Percentiles rank a stretch among this genome's conserved stretches.
Evolutionary conservation across 805 yeast genomes (phyloP).

Genomic region (Maudiozyma bulderi): DNA sequence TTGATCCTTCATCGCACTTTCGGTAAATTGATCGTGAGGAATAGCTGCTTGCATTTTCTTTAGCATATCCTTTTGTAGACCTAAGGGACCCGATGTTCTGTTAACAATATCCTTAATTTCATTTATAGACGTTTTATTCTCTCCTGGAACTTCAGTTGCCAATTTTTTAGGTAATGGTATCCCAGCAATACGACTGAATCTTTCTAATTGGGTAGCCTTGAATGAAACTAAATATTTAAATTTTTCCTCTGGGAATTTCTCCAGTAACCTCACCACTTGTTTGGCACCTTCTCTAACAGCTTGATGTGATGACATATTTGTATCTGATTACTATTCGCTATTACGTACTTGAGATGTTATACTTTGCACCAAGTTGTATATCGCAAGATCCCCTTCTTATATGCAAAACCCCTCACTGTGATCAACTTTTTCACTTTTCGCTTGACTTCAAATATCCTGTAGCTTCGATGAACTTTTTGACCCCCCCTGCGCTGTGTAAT

Average conservation of each 20-base stretch:
- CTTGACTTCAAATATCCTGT: too few species aligned
- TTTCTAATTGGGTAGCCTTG: conserved; percentile 53
- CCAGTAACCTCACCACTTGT: conserved; percentile 47
- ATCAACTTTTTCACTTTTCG: too few species aligned
- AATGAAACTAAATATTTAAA: conserved; percentile 61
- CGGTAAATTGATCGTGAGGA: conserved; percentile 42
- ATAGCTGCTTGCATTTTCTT: conserved; percentile 34
- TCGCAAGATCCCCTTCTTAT: too few species aligned
- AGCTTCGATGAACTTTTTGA: too few species aligned
- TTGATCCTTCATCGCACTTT: conserved; percentile 42
- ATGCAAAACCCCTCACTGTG: too few species aligned
- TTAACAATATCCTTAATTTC: conserved; percentile 32
- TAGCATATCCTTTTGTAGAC: conserved; percentile 39
- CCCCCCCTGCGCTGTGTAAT: too few species aligned
- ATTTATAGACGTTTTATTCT: conserved; percentile 31
- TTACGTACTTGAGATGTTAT: too few species aligned
- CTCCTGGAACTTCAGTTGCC: conserved; percentile 5
- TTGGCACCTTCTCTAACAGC: conserved; percentile 42
- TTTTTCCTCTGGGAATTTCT: conserved; percentile 59
- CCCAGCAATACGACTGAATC: conserved; percentile 46
- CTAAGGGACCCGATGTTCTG: conserved; percentile 33
- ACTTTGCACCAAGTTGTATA: too few species aligned
- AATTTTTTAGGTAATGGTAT: conserved; percentile 29
- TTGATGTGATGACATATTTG: conserved; percentile 8
- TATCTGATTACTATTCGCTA: too few species aligned